Evolutionary conservation across 768 basidiomycete genomes (phyloP), one percentile per base, ranked within the genome.

Genomic region (Termitomyces sp.): DNA sequence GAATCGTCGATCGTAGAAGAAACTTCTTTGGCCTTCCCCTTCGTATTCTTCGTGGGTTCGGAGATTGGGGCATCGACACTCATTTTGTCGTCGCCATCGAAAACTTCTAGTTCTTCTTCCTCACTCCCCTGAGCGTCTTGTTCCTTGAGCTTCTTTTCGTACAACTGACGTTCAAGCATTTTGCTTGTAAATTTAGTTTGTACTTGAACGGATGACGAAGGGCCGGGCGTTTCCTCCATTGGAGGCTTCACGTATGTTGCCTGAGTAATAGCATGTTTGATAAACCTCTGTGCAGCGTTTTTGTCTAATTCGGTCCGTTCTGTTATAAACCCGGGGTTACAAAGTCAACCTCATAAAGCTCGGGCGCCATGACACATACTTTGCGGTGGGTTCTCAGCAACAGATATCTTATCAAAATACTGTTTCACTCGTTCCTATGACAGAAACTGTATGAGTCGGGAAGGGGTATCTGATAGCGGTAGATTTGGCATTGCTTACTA

Each of bases 341-440:
- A 43, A 29, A 3, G 61, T 58, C 36, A 45, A 43, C 60, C 48
- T 59, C 43, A 14, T 12, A 43, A 37, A 42, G 57, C 56, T 48
- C 38, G 31, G 54, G 17, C 45, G 31, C 15, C 15, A 57, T 20
- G 31, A 10, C 15, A 73, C 84, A 64, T 59, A 86, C 87, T 82
- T 69, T 81, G 75, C 20, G 80, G 79, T 10, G 86, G 83, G 57
- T 86, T 85, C 72, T 94, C 91, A 4, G 91, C 89, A 25, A 80
- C 77, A 62, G 86, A 81, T 57, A 94, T 89, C 70, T 94, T 95
- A 63, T 86, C 85, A 75, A 94, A 94, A 73, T 95, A 94, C 63
- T 85, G 79, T 34, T 85, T 82, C 11, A 94, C 81, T 68, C 92
- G 82, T 64, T 89, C 87, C 92, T 92, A 63, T 9, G 36, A 56